A percentile compares a stretch with the other conserved stretches of the same genome.
Conservation (phyloP, 2,329 filamentous ascomycete species). For the Cladosporium sp. region DNA sequence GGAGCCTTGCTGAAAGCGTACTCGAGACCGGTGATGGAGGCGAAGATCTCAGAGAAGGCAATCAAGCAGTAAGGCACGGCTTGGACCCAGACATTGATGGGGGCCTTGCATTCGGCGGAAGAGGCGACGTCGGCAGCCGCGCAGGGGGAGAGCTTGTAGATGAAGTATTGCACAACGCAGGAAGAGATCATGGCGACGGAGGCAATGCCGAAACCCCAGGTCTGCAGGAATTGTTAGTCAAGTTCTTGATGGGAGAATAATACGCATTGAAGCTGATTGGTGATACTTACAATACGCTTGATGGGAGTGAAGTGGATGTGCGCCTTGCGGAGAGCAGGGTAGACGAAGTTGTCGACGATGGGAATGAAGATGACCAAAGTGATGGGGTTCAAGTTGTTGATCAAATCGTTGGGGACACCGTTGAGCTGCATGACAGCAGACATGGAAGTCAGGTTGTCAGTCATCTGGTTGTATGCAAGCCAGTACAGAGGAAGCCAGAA, state of each 20-base stretch:
- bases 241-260: slow-evolving; percentile 26
- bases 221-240: slow-evolving; percentile 11
- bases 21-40: slow-evolving; percentile 43
- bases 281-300: slow-evolving; percentile 44
- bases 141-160: slow-evolving; percentile 12
- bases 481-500: slow-evolving; percentile 49
- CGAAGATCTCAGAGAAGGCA: slow-evolving; percentile 43
- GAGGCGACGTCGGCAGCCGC: background rate
- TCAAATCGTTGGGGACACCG: slow-evolving; percentile 46
- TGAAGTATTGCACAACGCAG: slow-evolving; percentile 48
- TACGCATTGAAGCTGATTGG: slow-evolving; percentile 41
- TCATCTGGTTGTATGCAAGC: slow-evolving; percentile 57
- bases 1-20: slow-evolving; percentile 46
- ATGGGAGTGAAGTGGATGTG: slow-evolving; percentile 45
- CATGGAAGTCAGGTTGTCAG: slow-evolving; percentile 47
- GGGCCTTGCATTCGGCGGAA: slow-evolving; percentile 27
- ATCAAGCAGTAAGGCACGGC: slow-evolving; percentile 41
- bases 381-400: slow-evolving; percentile 30
- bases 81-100: slow-evolving; percentile 40
- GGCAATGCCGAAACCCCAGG: slow-evolving; percentile 51
- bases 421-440: slow-evolving; percentile 35
- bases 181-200: slow-evolving; percentile 52
- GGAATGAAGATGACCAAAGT: slow-evolving; percentile 15
- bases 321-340: slow-evolving; percentile 42
- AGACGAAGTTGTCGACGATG: slow-evolving; percentile 39